Base-by-base conservation (phyloP, 495 filamentous ascomycete genomes). In the Aspergillus baeticus region DNA sequence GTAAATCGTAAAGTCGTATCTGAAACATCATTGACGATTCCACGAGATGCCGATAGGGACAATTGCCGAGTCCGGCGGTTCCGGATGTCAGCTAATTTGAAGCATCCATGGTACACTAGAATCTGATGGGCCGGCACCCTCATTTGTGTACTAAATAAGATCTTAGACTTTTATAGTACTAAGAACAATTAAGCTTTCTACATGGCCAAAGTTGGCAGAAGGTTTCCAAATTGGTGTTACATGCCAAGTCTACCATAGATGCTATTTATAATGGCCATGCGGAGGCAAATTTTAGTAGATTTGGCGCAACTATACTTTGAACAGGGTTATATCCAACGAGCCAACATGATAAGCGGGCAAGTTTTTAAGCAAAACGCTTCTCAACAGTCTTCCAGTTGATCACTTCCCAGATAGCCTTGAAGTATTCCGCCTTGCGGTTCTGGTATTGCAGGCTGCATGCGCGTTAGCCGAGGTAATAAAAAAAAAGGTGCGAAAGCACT, bases 341-440 rank as follows among this genome's bases (percentile, higher is more conserved):
- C 49, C 39, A 49, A 42, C 51, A 42, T 29, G 48, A 58, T 51
- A 36, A 48, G 42, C 48, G 36, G 41, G 3, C 20, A 13, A 26
- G n/a, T 22, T 13, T 48, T 69, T 69, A 76, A 39, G 67, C 36
- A 67, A 93, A 94, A 54, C 94, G 85, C 72, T 88, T 83, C 81
- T 96, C 95, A 34, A 88, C 94, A 36, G 87, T 81, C 81, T 93
- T 94, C 94, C 94, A 98, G 80, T 98, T 98, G 64, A 98, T 81
- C 44, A 98, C 91, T 60, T 97, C 91, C 94, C 94, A 98, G 69
- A 98, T 88, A 54, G 91, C 91, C 54, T 83, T 84, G 73, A 98
- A 96, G 78, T 98, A 98, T 72, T 97, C 95, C 51, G 90, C 94
- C 84, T 98, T 98, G 69, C 93, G 88, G 79, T 98, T 98, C 81